Evolutionary conservation across 140 eudicot genomes (phyloP), one percentile per base, ranked within the genome.

Genomic region (Cichorium intybus): DNA sequence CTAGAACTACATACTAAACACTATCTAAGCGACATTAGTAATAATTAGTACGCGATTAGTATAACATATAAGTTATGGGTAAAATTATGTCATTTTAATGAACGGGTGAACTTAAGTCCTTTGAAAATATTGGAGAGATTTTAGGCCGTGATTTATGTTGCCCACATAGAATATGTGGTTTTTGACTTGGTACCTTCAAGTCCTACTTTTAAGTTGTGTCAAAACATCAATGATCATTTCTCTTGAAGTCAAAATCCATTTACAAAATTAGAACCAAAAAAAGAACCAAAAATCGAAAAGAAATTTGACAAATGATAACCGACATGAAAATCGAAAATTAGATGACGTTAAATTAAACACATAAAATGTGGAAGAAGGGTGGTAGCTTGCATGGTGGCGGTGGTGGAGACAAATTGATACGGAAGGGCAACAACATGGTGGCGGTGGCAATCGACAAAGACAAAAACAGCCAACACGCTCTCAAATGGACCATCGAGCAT

Each of bases 371-470:
- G 77, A 71, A 71, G 63, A 52, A 69, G 18, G 66, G 66, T 29
- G 54, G 70, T 5, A 63, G 47, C 10, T 20, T 43, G 37, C 78
- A 73, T 14, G 72, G 68, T 1, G 73, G 76, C 35, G 78, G 37
- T n/a, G 72, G 68, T 0, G 77, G 68, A 45, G 78, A 46, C 3
- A 27, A 63, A 14, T 22, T 39, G 70, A 59, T 24, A 24, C 56
- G 60, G 26, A 59, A 76, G 56, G 56, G 73, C 47, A 55, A 53
- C 56, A 41, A 64, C 26, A 24, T 80, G 79, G 79, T 80, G 46
- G 94, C 83, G 16, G 89, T 85, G 46, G 89, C 86, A 0, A 82
- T 85, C 26, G 94, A 85, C 73, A 82, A 72, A 21, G 85, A 79
- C 71, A 85, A 85, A 74, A 61, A 76, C 49, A 85, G 94, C 79